A percentile compares a stretch with the other conserved stretches of the same genome.
Conservation (phyloP, 2,329 filamentous ascomycete genomes). For the Aspergillus ustus region DNA sequence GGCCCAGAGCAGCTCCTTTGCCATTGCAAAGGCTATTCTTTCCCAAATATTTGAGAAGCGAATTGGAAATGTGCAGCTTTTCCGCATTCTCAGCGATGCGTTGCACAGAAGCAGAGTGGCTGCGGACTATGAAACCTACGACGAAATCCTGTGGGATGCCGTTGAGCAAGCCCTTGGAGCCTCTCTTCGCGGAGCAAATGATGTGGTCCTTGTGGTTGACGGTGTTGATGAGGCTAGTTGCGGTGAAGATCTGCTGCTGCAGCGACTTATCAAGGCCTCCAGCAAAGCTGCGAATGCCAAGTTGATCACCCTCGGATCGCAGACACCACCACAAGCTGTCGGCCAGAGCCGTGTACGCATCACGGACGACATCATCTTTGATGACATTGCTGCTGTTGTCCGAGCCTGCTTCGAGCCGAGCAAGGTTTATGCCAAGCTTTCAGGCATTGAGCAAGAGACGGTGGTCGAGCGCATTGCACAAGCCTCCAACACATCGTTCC, state of each 20-base stretch:
- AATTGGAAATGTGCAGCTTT: conserved; percentile 46
- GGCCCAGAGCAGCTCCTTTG: conserved; percentile 34
- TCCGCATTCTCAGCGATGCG: conserved; percentile 40
- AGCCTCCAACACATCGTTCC: conserved; percentile 43
- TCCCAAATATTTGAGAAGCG: conserved; percentile 44
- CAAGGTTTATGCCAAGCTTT: conserved; percentile 30
- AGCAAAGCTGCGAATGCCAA: conserved; percentile 31
- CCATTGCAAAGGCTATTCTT: conserved; percentile 43
- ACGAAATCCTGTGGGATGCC: conserved; percentile 42
- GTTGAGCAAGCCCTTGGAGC: conserved; percentile 35
- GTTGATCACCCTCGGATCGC: conserved; percentile 37
- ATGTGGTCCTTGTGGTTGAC: conserved; percentile 45
- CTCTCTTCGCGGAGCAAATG: conserved; percentile 35
- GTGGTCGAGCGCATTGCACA: conserved; percentile 38
- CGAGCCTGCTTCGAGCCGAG: conserved; percentile 31
- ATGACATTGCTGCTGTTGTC: conserved; percentile 42
- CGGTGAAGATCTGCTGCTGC: conserved; percentile 34
- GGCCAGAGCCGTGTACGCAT: conserved; percentile 31
- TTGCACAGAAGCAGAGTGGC: conserved; percentile 32
- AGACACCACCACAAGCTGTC: conserved; percentile 22
- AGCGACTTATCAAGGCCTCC: conserved; percentile 32
- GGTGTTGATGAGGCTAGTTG: conserved; percentile 43
- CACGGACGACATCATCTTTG: conserved; percentile 39
- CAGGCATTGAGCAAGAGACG: conserved; percentile 40
- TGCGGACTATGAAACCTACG: conserved; percentile 34